Conservation (phyloP, 345 rosid genomes). For the Syzygium oleosum region DNA sequence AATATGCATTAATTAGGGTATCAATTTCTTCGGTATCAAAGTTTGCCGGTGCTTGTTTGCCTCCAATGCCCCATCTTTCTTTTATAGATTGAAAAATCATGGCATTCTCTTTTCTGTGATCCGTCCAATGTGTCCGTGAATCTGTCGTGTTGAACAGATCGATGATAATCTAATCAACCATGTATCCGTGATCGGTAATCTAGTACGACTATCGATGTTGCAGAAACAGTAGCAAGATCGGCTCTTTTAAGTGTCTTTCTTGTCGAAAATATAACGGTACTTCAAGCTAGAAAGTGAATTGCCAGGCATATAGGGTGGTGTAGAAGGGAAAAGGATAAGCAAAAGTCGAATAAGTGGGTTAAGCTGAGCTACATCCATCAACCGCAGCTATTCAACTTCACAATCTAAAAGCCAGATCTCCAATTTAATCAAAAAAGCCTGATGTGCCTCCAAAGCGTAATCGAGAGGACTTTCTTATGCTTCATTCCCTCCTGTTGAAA, state of each 20-base stretch:
- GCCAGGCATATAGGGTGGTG: not conserved
- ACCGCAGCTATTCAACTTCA: not conserved
- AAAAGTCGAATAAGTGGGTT: not conserved
- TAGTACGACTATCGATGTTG: not conserved
- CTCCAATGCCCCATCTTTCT: not conserved
- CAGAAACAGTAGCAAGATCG: not conserved
- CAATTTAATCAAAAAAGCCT: not conserved
- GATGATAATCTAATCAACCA: not conserved
- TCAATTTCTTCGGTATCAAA: not conserved
- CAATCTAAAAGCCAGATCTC: not conserved
- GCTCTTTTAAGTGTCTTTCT: not conserved
- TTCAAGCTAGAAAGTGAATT: not conserved
- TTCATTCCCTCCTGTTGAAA: not conserved
- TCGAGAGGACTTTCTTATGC: not conserved
- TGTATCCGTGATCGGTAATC: not conserved
- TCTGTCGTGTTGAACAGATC: not conserved
- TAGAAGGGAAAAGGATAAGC: not conserved
- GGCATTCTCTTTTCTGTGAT: not conserved
- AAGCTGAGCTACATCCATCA: not conserved
- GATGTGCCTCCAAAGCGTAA: not conserved
- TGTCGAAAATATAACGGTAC: not conserved
- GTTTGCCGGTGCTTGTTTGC: not conserved
- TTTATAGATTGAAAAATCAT: not conserved
- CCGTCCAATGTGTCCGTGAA: not conserved
- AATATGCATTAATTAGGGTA: not conserved